phyloP scores from a whole-genome alignment of 805 yeast species.

The Candida schatavii region DNA sequence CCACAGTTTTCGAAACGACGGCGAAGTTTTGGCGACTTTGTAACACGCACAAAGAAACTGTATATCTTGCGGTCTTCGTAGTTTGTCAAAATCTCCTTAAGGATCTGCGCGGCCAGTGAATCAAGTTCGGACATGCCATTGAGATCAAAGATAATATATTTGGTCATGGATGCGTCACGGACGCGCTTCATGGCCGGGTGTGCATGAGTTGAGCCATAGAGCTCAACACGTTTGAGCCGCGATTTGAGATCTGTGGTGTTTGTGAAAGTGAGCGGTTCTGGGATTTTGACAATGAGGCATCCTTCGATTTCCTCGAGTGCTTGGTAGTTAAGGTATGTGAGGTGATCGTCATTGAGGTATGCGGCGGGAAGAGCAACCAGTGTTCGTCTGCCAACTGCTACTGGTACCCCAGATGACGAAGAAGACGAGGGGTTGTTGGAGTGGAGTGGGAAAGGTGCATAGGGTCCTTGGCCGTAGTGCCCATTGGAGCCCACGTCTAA shows the following conservation, averaged over 20 bases:
- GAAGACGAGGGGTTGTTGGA: neutral
- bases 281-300: constrained; percentile 40
- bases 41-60: constrained; percentile 36
- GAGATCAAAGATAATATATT: constrained; percentile 39
- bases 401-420: neutral
- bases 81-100: constrained; percentile 24
- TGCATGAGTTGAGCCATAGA: constrained; percentile 42
- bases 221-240: constrained; percentile 38
- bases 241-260: constrained; percentile 38
- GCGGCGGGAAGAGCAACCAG: constrained; percentile 20
- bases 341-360: constrained; percentile 33
- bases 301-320: constrained; percentile 44
- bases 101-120: constrained; percentile 40
- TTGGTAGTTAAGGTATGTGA: constrained; percentile 32
- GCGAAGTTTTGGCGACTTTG: constrained; percentile 23
- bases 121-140: constrained; percentile 42
- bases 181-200: constrained; percentile 41
- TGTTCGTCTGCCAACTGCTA: neutral
- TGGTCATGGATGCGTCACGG: constrained; percentile 36
- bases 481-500: neutral
- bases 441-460: neutral
- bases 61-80: constrained; percentile 30
- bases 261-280: constrained; percentile 44
- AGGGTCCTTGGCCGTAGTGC: neutral
- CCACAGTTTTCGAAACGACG: constrained; percentile 29